Evolutionary conservation across 2,329 filamentous ascomycete species (phyloP).

Genomic region (Epichloe scottii): DNA sequence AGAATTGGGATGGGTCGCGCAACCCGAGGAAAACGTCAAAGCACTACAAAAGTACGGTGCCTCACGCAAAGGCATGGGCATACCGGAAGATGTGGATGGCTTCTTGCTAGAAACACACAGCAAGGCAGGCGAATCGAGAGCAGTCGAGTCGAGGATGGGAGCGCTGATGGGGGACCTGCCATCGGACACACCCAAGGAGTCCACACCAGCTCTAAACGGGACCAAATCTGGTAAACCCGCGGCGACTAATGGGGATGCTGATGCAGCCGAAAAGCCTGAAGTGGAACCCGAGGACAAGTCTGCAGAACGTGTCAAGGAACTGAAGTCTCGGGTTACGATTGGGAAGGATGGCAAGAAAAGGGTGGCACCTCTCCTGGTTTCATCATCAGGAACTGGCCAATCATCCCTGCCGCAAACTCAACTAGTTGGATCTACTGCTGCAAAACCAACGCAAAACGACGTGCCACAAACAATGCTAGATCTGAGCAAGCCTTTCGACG

Average conservation of each 20-base stretch:
- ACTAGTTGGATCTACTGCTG: conserved; percentile 63
- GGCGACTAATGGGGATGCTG: conserved; percentile 26
- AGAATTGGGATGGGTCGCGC: conserved; percentile 81
- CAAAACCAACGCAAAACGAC: conserved; percentile 52
- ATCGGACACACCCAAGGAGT: conserved; percentile 37
- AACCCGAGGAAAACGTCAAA: conserved; percentile 80
- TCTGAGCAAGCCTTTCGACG: conserved; percentile 86
- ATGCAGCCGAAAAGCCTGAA: conserved; percentile 19
- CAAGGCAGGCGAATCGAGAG: conserved; percentile 80
- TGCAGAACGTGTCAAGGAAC: conserved; percentile 39
- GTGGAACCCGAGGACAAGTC: conserved; percentile 41
- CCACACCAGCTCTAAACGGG: conserved; percentile 35
- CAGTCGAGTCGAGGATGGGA: conserved; percentile 90
- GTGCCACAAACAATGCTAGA: conserved; percentile 75
- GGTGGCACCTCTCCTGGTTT: conserved; percentile 82
- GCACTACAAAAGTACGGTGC: conserved; percentile 86
- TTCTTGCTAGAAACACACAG: conserved; percentile 80
- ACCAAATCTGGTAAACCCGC: conserved; percentile 32
- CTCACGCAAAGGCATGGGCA: conserved; percentile 75
- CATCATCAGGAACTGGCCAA: conserved; percentile 73
- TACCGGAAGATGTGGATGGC: conserved; percentile 85
- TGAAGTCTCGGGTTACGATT: conserved; percentile 87
- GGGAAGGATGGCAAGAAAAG: conserved; percentile 96
- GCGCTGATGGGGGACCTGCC: conserved; percentile 87
- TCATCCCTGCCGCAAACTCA: conserved; percentile 84